These are phyloP conservation scores for Wickerhamiella spandovensis DNA, from an alignment of 805 yeast species.

Conservation along the genomic window DNA sequence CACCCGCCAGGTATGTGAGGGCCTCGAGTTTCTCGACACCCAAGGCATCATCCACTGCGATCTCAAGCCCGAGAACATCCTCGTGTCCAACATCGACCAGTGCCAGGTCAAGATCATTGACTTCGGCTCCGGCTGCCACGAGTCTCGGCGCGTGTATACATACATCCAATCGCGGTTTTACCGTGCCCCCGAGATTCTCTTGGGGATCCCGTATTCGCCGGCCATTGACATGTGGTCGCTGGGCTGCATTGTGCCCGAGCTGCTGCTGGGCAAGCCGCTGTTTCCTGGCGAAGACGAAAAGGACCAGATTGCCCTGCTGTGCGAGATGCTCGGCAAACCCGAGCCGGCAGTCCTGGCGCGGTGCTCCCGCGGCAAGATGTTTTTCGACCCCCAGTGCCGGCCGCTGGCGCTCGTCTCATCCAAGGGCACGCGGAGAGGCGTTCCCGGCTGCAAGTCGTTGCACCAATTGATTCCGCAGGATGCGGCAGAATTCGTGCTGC, in stretches of 20 bases:
- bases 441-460: slow-evolving; percentile 14
- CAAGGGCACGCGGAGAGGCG: slow-evolving; percentile 11
- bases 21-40: slow-evolving; percentile 45
- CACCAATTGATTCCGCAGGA: slow-evolving; percentile 6
- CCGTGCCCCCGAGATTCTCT: slow-evolving; percentile 89
- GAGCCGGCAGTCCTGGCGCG: slow-evolving; percentile 28
- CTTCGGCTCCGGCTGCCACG: slow-evolving; percentile 46
- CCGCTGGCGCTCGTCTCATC: slow-evolving; percentile 17
- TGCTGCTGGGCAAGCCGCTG: slow-evolving; percentile 84
- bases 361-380: slow-evolving; percentile 26
- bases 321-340: slow-evolving; percentile 86
- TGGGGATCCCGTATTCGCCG: slow-evolving; percentile 78
- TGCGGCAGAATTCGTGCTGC: slow-evolving; percentile 35
- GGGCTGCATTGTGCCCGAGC: slow-evolving; percentile 93
- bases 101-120: slow-evolving; percentile 59
- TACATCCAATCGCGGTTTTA: slow-evolving; percentile 93
- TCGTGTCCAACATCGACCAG: slow-evolving; percentile 35
- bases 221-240: slow-evolving; percentile 96
- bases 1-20: slow-evolving; percentile 42
- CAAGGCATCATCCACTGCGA: slow-evolving; percentile 65
- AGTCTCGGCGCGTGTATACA: slow-evolving; percentile 75
- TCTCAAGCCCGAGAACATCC: slow-evolving; percentile 72
- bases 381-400: slow-evolving; percentile 26
- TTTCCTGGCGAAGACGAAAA: slow-evolving; percentile 89
- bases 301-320: slow-evolving; percentile 78